A percentile compares a stretch with the other conserved stretches of the same genome.
Evolutionary conservation across 2,329 filamentous ascomycete genomes (phyloP).

Genomic region (Trichoderma sp.): DNA sequence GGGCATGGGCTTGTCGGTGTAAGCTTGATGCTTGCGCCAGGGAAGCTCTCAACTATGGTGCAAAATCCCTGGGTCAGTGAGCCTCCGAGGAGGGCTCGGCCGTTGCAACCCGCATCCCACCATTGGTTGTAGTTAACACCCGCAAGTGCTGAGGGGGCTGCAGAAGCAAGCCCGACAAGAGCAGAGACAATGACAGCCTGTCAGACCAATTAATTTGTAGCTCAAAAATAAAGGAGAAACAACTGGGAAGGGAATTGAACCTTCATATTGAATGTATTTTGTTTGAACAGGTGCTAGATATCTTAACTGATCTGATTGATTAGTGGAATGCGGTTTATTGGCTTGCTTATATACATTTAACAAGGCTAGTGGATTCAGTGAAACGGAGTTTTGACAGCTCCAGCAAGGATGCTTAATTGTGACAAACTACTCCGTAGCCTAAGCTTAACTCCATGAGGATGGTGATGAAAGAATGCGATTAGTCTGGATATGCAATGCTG

Average conservation of each 20-base stretch:
- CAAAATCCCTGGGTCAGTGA: background rate
- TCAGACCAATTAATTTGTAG: background rate
- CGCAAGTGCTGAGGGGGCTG: background rate
- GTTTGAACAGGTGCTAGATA: background rate
- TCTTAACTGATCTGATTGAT: background rate
- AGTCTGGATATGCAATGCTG: background rate
- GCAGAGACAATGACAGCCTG: background rate
- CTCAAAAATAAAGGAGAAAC: background rate
- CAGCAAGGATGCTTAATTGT: background rate
- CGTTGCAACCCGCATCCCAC: background rate
- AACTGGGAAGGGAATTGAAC: background rate
- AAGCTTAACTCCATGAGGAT: slow-evolving; percentile 7
- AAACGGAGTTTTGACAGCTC: background rate
- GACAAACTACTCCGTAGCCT: background rate
- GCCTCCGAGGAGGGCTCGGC: background rate
- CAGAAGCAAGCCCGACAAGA: background rate
- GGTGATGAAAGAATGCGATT: background rate
- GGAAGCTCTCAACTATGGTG: background rate
- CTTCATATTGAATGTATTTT: background rate
- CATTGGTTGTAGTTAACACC: background rate
- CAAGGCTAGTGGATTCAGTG: background rate
- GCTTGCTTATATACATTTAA: background rate
- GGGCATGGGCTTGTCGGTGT: slow-evolving; percentile 1
- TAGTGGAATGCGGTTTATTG: background rate
- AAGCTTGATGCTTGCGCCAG: slow-evolving; percentile 1